A percentile compares a stretch with the other conserved stretches of the same genome.
Conservation (phyloP, 2,329 filamentous ascomycete genomes). For the Diaporthe vexans region DNA sequence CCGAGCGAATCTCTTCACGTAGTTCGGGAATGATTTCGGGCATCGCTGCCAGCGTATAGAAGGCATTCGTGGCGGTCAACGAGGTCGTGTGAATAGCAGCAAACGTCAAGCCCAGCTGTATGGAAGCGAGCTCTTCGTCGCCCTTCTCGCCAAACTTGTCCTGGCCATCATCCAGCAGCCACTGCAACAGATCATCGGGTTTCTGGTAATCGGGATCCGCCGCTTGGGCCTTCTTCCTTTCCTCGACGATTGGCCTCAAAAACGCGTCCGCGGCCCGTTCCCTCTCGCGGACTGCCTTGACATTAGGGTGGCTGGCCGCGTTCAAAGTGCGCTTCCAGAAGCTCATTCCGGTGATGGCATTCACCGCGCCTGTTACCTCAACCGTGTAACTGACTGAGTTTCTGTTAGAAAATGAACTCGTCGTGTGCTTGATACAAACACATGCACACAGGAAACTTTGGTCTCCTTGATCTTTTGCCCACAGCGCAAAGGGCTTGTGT, state of each 20-base stretch:
- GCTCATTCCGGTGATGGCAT: constrained; percentile 47
- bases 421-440: not conserved
- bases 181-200: constrained; percentile 63
- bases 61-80: constrained; percentile 59
- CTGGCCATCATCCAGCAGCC: constrained; percentile 57
- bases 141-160: constrained; percentile 50
- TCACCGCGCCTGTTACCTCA: constrained; percentile 55
- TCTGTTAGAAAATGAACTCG: not conserved
- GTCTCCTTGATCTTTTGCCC: not conserved
- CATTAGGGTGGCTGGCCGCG: constrained; percentile 51
- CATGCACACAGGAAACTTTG: not conserved
- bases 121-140: constrained; percentile 55
- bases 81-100: constrained; percentile 68
- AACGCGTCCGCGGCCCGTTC: constrained; percentile 52
- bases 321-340: constrained; percentile 53
- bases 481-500: not conserved
- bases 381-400: constrained; percentile 58
- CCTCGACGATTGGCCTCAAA: constrained; percentile 53
- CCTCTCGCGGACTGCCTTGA: constrained; percentile 52
- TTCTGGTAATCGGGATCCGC: constrained; percentile 46
- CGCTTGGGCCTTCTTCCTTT: constrained; percentile 47
- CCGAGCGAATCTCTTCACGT: constrained; percentile 63
- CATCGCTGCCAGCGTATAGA: constrained; percentile 65
- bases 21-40: constrained; percentile 65
- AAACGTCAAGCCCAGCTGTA: constrained; percentile 60